A percentile compares a stretch with the other conserved stretches of the same genome.
These are phyloP conservation scores for Aspergillus sp. DNA, from an alignment of 2,329 filamentous ascomycete species.

Conservation along the genomic window DNA sequence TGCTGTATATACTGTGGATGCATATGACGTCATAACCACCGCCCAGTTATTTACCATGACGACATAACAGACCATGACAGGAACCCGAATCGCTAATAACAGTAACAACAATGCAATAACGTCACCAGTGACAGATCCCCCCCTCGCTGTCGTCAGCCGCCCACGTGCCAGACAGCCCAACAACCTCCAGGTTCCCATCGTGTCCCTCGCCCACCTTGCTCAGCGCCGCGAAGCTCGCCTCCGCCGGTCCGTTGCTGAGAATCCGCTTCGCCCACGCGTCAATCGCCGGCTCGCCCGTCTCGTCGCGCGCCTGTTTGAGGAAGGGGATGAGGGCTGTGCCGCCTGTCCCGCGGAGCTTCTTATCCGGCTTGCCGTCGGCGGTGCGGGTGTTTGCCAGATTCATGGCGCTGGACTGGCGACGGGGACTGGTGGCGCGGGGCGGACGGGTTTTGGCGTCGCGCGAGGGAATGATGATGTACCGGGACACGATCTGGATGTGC, in stretches of 20 bases:
- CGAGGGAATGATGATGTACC: slow-evolving; percentile 90
- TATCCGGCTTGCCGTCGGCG: slow-evolving; percentile 41
- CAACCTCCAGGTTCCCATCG: slow-evolving; percentile 56
- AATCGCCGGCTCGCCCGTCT: slow-evolving; percentile 90
- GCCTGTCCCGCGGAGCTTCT: slow-evolving; percentile 80
- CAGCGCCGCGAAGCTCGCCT: slow-evolving; percentile 41
- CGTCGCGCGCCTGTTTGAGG: slow-evolving; percentile 91
- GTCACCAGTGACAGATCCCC: slow-evolving; percentile 56
- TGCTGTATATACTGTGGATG: not conserved
- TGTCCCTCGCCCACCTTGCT: slow-evolving; percentile 55
- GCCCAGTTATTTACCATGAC: not conserved
- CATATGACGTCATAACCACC: not conserved
- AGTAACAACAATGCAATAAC: not conserved
- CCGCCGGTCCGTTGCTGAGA: slow-evolving; percentile 52
- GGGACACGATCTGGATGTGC: slow-evolving; percentile 92
- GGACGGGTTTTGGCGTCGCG: slow-evolving; percentile 65
- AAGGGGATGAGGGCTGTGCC: slow-evolving; percentile 94
- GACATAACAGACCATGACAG: not conserved
- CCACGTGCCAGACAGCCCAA: slow-evolving; percentile 82
- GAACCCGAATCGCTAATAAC: not conserved
- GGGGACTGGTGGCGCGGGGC: slow-evolving; percentile 58
- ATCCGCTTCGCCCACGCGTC: slow-evolving; percentile 62
- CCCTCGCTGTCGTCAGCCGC: slow-evolving; percentile 79
- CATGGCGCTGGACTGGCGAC: slow-evolving; percentile 32
- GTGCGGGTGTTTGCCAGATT: slow-evolving; percentile 55